Evolutionary conservation across 2,329 filamentous ascomycete species (phyloP), one percentile per base, ranked within the genome.

Genomic region (Trichoderma koningiopsis): DNA sequence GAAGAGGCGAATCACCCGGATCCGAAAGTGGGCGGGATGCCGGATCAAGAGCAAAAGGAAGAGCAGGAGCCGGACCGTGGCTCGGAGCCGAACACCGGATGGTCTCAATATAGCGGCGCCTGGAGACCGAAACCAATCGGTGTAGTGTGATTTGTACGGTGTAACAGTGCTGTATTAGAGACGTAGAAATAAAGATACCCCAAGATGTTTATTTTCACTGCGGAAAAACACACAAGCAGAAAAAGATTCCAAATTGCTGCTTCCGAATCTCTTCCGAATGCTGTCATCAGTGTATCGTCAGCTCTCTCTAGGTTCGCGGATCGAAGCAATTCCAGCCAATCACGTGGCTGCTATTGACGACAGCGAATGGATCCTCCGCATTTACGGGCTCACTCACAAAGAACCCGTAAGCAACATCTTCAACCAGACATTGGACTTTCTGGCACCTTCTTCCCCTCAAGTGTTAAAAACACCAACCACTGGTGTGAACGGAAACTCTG

Each of bases 101-200:
- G 87, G 87, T 79, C 80, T 27, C 78, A 79, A 68, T 86, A 84
- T 72, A 77, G 84, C 60, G 86, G 85, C 8, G 75, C 79, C 2
- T 89, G 87, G 87, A 83, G 82, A 69, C 82, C 87, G 11, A 87
- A 85, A 73, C 87, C 87, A 0, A 89, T 89, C 72, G 87, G 87
- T 5, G 79, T 85, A 64, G 81, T 85, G 10, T 88, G 33, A 55
- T 53, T 59, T 59, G 14, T 55, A 31, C 10, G 53, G 29, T 31
- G 27, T 29, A 37, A 22, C 22, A 43, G 55, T 22, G 40, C 57
- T 43, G n/a, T 11, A 31, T 61, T 24, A 43, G 43, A 68, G 13
- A 27, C 27, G 22, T 27, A 55, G n/a, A 53, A 53, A 10, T 33
- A 60, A 53, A 61, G 65, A 68, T 68, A 68, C 65, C 65, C 64